Evolutionary conservation across 2,329 filamentous ascomycete genomes (phyloP).

Genomic region (Botrytis fragariae): DNA sequence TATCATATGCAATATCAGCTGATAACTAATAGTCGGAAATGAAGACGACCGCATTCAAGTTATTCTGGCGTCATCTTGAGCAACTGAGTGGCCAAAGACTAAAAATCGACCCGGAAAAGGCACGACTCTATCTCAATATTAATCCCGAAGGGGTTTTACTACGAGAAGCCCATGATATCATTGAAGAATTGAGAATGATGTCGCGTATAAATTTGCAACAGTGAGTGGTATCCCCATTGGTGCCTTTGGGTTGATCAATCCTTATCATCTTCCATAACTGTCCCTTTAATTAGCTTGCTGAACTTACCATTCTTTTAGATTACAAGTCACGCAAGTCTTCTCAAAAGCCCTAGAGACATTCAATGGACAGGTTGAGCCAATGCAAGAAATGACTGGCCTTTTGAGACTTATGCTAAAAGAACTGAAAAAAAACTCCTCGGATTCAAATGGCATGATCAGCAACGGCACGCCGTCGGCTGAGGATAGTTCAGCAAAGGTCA

Average conservation of each 20-base stretch:
- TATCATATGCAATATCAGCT: background rate
- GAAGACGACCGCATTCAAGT: constrained; percentile 42
- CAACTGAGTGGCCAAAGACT: constrained; percentile 29
- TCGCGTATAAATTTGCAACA: constrained; percentile 40
- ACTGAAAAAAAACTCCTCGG: background rate
- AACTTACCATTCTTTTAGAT: background rate
- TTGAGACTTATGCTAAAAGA: background rate
- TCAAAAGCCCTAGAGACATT: constrained; percentile 13
- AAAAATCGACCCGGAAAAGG: constrained; percentile 7
- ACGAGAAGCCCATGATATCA: constrained; percentile 45
- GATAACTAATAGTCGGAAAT: constrained; percentile 38
- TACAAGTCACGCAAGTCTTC: constrained; percentile 19
- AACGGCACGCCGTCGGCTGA: too few relatives aligned
- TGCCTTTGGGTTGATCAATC: background rate
- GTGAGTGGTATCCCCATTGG: background rate
- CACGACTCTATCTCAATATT: constrained; percentile 40
- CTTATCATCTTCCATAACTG: too few relatives aligned
- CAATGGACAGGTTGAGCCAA: background rate
- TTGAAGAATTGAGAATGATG: constrained; percentile 49
- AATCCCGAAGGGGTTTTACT: constrained; percentile 43
- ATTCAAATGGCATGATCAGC: too few relatives aligned
- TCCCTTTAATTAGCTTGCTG: background rate
- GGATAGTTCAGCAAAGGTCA: background rate
- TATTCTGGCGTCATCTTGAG: constrained; percentile 38
- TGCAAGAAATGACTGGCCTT: background rate